Percentiles rank a stretch among this genome's conserved stretches.
Conservation (phyloP, 2,329 filamentous ascomycete species). For the Lasiodiplodia citricola region DNA sequence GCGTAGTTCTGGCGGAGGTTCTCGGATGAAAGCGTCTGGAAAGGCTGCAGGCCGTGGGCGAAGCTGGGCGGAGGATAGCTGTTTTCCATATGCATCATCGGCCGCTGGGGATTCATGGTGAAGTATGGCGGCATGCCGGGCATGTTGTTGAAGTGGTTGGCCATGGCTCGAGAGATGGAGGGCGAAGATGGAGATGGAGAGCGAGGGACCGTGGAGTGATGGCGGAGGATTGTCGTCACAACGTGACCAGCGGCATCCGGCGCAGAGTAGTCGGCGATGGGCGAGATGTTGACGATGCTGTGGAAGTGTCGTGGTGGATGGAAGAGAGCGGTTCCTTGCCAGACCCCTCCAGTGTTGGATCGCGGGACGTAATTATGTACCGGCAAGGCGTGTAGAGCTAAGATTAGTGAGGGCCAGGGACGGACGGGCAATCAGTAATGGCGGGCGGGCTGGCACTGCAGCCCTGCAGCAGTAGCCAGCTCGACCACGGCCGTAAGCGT, state of each 20-base stretch:
- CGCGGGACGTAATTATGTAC: slow-evolving; percentile 26
- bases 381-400: slow-evolving; percentile 26
- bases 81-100: slow-evolving; percentile 39
- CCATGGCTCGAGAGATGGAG: slow-evolving; percentile 38
- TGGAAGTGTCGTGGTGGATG: slow-evolving; percentile 28
- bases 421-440: slow-evolving; percentile 15
- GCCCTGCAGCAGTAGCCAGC: slow-evolving; percentile 12
- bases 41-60: slow-evolving; percentile 35
- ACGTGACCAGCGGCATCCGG: slow-evolving; percentile 17
- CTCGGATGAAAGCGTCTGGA: slow-evolving; percentile 40
- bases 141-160: slow-evolving; percentile 44
- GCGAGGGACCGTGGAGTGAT: slow-evolving; percentile 13
- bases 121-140: slow-evolving; percentile 40
- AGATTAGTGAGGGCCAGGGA: slow-evolving; percentile 27
- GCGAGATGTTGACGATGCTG: slow-evolving; percentile 35
- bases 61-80: slow-evolving; percentile 34
- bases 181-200: neutral
- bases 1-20: slow-evolving; percentile 40
- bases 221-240: slow-evolving; percentile 3
- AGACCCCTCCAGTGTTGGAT: slow-evolving; percentile 20
- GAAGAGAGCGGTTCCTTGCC: slow-evolving; percentile 24
- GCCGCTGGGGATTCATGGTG: slow-evolving; percentile 39
- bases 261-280: neutral
- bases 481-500: slow-evolving; percentile 26
- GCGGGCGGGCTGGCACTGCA: slow-evolving; percentile 9